phyloP scores from a whole-genome alignment of 2,329 filamentous ascomycete species.

The Cladophialophora exuberans region DNA sequence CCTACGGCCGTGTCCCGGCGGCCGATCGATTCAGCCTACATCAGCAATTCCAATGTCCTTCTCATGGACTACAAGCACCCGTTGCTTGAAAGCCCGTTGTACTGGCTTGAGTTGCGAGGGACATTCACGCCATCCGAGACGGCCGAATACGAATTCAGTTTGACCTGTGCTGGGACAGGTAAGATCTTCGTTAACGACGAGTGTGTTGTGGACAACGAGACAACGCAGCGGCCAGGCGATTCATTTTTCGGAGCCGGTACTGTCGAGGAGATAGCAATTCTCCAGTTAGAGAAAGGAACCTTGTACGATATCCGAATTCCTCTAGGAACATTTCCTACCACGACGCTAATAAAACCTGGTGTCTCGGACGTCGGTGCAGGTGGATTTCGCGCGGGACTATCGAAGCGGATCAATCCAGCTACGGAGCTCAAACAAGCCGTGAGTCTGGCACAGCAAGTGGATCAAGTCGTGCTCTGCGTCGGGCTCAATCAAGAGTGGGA shows the following conservation, averaged over 20 bases:
- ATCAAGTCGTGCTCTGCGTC: conserved; percentile 77
- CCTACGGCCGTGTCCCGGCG: conserved; percentile 53
- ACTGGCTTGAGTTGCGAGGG: conserved; percentile 66
- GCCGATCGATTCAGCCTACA: conserved; percentile 54
- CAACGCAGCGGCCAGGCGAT: conserved; percentile 64
- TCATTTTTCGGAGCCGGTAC: conserved; percentile 69
- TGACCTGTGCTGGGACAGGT: conserved; percentile 68
- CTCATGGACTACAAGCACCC: conserved; percentile 61
- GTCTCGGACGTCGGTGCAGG: conserved; percentile 58
- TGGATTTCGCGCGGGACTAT: conserved; percentile 65
- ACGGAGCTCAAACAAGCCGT: conserved; percentile 70
- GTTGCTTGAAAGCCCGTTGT: conserved; percentile 52
- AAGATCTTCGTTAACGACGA: conserved; percentile 66
- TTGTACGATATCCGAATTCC: conserved; percentile 63
- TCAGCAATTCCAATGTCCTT: conserved; percentile 50
- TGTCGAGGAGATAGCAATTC: conserved; percentile 63
- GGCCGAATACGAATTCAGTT: conserved; percentile 65
- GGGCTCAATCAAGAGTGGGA: conserved; percentile 84
- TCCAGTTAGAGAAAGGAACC: conserved; percentile 62
- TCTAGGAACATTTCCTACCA: conserved; percentile 63
- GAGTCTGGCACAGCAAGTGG: conserved; percentile 67
- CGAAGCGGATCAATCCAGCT: conserved; percentile 60
- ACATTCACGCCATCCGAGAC: conserved; percentile 63
- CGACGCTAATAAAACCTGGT: conserved; percentile 55
- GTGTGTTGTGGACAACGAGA: conserved; percentile 67